Conservation (phyloP, 2,329 filamentous ascomycete species). For the Mycosphaerella sp. region DNA sequence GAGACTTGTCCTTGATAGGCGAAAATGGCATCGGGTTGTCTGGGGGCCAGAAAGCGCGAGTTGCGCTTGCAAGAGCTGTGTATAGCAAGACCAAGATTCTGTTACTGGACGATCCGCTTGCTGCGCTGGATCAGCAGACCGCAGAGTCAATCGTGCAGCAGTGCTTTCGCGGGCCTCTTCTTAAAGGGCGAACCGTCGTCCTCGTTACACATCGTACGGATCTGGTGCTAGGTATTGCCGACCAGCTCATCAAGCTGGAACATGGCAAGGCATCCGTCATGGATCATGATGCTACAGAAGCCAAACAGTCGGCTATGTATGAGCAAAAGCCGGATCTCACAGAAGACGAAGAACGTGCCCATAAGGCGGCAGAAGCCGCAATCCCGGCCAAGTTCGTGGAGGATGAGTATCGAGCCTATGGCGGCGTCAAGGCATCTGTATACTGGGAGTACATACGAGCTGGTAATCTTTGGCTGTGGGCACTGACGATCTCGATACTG, state of each 20-base stretch:
- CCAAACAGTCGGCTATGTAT: neutral
- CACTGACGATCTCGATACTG: slow-evolving; percentile 56
- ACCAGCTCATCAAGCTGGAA: slow-evolving; percentile 65
- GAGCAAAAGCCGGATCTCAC: slow-evolving; percentile 15
- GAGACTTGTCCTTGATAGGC: slow-evolving; percentile 51
- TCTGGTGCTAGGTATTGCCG: slow-evolving; percentile 64
- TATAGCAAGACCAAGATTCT: slow-evolving; percentile 43
- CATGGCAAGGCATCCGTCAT: slow-evolving; percentile 48
- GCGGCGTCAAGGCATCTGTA: slow-evolving; percentile 66
- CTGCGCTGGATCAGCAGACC: slow-evolving; percentile 53
- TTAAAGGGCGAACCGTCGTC: slow-evolving; percentile 50
- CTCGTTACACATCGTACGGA: slow-evolving; percentile 63
- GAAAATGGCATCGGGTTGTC: slow-evolving; percentile 45
- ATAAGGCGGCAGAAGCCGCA: slow-evolving; percentile 44
- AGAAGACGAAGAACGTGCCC: slow-evolving; percentile 28
- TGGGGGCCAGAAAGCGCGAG: slow-evolving; percentile 44
- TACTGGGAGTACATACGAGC: slow-evolving; percentile 85
- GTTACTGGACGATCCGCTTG: slow-evolving; percentile 45
- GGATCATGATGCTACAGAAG: slow-evolving; percentile 22
- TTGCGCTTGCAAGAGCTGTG: slow-evolving; percentile 45
- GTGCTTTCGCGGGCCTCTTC: slow-evolving; percentile 51
- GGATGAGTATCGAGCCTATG: slow-evolving; percentile 67
- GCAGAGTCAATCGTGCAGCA: slow-evolving; percentile 55
- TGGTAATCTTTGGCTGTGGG: slow-evolving; percentile 70
- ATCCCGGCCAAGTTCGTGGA: slow-evolving; percentile 71